Percentiles rank a stretch among this genome's conserved stretches.
Conservation (phyloP, 75 land plant genomes). For the Sequoia sempervirens region DNA sequence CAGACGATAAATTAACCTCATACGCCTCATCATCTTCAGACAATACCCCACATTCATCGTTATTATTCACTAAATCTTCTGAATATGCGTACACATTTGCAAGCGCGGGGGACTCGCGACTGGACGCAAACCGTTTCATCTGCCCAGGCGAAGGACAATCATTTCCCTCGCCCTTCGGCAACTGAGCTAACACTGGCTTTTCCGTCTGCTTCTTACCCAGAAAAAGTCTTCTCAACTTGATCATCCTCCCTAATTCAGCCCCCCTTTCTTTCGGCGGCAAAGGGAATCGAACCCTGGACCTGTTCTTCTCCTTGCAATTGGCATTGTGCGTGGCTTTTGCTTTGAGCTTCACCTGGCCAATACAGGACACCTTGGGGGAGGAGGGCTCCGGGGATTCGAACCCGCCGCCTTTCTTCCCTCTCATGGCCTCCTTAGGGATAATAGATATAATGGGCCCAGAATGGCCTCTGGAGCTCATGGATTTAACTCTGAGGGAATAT, state of each 20-base stretch:
- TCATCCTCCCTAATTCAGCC: neutral
- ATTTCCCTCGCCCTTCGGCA: neutral
- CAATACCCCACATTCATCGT: neutral
- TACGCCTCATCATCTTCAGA: no score
- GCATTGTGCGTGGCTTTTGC: neutral
- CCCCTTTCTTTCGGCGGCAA: neutral
- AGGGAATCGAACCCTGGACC: neutral
- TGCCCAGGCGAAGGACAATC: neutral
- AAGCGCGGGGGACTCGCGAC: neutral
- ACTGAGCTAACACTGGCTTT: neutral
- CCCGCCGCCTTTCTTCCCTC: neutral
- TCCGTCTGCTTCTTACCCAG: neutral
- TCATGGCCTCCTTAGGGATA: slow-evolving; percentile 39
- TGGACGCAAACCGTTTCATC: neutral
- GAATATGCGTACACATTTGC: neutral
- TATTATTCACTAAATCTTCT: neutral
- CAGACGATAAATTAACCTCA: no score
- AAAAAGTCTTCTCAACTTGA: neutral
- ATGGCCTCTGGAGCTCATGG: slow-evolving; percentile 10
- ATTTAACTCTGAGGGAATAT: neutral
- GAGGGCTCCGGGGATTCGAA: neutral
- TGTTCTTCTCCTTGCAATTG: neutral
- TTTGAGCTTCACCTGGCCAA: neutral
- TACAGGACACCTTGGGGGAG: slow-evolving; percentile 3
- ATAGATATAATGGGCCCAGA: slow-evolving; percentile 43